Evolutionary conservation across 208 protist genomes (phyloP), one percentile per base, ranked within the genome.

Genomic region (Trichomonas vaginalis): DNA sequence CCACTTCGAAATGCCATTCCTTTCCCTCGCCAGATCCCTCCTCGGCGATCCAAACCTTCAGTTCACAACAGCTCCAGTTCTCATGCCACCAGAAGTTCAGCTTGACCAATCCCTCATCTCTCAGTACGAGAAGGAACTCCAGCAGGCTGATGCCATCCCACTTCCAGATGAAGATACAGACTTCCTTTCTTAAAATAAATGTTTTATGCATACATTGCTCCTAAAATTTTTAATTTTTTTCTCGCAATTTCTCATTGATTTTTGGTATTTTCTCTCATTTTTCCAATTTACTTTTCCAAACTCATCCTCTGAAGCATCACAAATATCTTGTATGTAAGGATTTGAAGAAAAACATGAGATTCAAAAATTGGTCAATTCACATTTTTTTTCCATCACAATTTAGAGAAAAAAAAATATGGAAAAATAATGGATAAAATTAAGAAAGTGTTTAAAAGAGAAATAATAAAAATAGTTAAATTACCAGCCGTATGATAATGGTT

Each of bases 1-100:
- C 98, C 99, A 99, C 96, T 99, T 99, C 97, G 99, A 99, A 98
- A 99, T 99, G 98, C 99, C 99, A 46, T 99, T 99, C 97, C 97
- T 99, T 40, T 99, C 98, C 98, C 98, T 99, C 32, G 98, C 98
- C 51, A 98, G 99, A 97, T 98, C 99, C 96, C 98, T 99, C 40
- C 97, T 97, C 37, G 82, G 82, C 97, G 98, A 99, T 97, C 96
- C 97, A 95, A 98, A 99, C 62, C 98, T 99, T 51, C 95, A 97
- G 61, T 98, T 99, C 95, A 98, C 98, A 37, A 96, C 98, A 97
- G 97, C 95, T 45, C 97, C 97, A 49, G 97, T 97, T 79, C 96
- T 98, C 8, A 47, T 49, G 51, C 97, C 97, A 70, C 96, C 97
- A 35, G 97, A 98, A 95, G 97, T 97, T 83, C 39, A 46, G 32